Base-by-base conservation (phyloP, 768 basidiomycete species). In the Trametes gibbosa region DNA sequence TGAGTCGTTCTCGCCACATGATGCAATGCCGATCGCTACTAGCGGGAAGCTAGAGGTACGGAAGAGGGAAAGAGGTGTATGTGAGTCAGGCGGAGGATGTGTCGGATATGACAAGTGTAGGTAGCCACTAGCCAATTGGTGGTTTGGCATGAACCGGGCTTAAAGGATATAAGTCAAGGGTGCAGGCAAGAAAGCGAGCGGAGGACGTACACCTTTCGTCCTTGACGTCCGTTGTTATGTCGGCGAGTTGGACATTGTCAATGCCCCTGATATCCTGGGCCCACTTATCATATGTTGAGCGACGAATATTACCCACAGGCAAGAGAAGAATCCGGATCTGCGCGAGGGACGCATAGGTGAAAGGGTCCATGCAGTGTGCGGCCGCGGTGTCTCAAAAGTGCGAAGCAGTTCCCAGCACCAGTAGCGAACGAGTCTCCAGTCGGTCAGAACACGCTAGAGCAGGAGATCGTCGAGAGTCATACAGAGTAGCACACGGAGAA, bases 11-110 rank as follows among this genome's bases (percentile, higher is more conserved):
- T 81, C 78, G 12, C 84, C 81, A 65, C 83, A 88, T 29, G 86
- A 81, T 24, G 93, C 85, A 32, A 99, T 80, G 10, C 95, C 97
- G 66, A 99, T 86, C 53, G 96, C 86, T 21, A 89, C 93, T 17
- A 98, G 75, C 2, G 94, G 87, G 60, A 94, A 93, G 62, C 88
- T 85, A 1, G 89, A 95, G 49, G 84, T 84, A 41, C 85, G 84
- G 63, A 98, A 77, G 45, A 95, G 79, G 42, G 87, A 81, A 45
- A 97, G 74, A 7, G 87, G 76, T 12, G 78, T 67, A 64, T 93
- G 86, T 27, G 87, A 81, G 56, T 76, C 78, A n/a, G 86, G 84
- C 3, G 82, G 85, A 3, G 87, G 91, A 71, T 89, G 90, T 1
- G 84, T 83, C 14, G 85, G 79, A 69, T 87, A 98, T 50, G 81